phyloP scores from a whole-genome alignment of 2,329 filamentous ascomycete genomes.

The Xylariaceae sp. region DNA sequence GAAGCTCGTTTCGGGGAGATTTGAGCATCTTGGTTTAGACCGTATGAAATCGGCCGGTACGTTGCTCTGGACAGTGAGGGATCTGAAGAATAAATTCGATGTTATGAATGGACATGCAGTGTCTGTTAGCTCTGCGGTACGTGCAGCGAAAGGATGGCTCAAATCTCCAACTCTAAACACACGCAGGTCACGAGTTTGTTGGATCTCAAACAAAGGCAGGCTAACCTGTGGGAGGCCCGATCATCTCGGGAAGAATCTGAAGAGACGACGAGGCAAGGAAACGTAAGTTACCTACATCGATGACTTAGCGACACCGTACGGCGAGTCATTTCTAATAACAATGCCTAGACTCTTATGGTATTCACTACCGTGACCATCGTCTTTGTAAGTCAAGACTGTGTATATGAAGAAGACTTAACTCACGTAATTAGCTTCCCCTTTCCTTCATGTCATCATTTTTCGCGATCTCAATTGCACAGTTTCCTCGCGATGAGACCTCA shows the following conservation, averaged over 20 bases:
- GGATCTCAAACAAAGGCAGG: constrained; percentile 1
- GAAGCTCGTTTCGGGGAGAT: no score
- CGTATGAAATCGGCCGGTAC: no score
- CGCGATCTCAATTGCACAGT: not conserved
- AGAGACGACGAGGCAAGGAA: not conserved
- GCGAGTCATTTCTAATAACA: not conserved
- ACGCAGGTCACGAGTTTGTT: not conserved
- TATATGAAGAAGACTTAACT: not conserved
- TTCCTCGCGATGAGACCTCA: not conserved
- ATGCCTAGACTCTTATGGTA: not conserved
- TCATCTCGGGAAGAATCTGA: not conserved
- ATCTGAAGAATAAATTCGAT: no score
- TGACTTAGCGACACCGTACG: not conserved
- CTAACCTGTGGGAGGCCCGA: not conserved
- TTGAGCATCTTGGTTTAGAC: no score
- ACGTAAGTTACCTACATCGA: not conserved
- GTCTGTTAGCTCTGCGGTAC: no score
- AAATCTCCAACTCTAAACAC: not conserved
- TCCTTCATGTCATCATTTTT: constrained; percentile 1
- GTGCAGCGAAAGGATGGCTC: not conserved
- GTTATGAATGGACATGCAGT: no score
- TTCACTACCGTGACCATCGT: not conserved
- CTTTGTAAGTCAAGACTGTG: not conserved
- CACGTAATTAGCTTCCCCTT: not conserved
- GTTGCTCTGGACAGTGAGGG: no score